phyloP scores from a whole-genome alignment of 805 yeast genomes.

The Lachancea sp. region DNA sequence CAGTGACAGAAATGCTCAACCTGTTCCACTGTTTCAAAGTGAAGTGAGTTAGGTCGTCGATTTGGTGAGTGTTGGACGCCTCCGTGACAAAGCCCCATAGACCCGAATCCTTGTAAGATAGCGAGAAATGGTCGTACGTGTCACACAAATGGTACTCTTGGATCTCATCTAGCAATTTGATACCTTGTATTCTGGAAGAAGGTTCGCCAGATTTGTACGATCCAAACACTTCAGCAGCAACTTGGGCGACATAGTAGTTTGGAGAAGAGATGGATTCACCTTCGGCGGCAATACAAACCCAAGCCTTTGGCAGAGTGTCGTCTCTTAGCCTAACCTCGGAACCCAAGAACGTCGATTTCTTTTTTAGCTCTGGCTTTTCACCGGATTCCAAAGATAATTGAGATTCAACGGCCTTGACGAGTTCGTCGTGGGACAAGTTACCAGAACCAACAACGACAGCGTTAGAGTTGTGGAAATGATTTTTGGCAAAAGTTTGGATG shows the following conservation, averaged over 20 bases:
- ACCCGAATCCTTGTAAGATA: constrained; percentile 69
- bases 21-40: constrained; percentile 84
- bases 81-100: constrained; percentile 77
- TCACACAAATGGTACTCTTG: constrained; percentile 70
- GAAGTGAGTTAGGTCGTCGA: constrained; percentile 78
- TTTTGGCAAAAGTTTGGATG: constrained; percentile 47
- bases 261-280: constrained; percentile 63
- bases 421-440: constrained; percentile 60
- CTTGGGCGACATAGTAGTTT: constrained; percentile 63
- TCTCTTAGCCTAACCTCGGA: constrained; percentile 85
- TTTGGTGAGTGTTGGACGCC: constrained; percentile 48
- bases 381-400: constrained; percentile 39
- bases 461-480: constrained; percentile 56
- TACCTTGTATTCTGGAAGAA: constrained; percentile 51
- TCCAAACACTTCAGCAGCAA: constrained; percentile 61
- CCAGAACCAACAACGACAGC: constrained; percentile 64
- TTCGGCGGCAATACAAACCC: constrained; percentile 66
- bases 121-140: constrained; percentile 63
- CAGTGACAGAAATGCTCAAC: constrained; percentile 66
- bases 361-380: constrained; percentile 45
- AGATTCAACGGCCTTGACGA: constrained; percentile 59
- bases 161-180: constrained; percentile 64
- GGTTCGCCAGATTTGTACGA: constrained; percentile 50
- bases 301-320: constrained; percentile 76
- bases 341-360: constrained; percentile 65